Base-by-base conservation (phyloP, 352 stramenopile genomes). In the Phytophthora hybrid region DNA sequence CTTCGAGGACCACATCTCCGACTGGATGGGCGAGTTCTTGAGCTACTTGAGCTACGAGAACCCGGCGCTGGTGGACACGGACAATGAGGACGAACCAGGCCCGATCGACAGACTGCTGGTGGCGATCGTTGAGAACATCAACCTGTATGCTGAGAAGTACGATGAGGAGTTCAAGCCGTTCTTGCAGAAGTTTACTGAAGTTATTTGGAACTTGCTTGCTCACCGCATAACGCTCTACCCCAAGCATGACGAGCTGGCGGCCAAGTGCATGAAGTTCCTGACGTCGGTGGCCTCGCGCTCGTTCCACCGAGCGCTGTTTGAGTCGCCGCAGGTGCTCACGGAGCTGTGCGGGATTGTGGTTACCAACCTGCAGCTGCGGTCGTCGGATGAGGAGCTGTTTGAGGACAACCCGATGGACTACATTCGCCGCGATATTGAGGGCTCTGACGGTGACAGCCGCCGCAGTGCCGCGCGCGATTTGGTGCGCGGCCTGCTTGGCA, bases 341-440 rank as follows among this genome's bases (percentile, higher is more conserved):
- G 84, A 99, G 71, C 98, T 99, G 56, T 95, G 99, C 67, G 85
- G 96, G 11, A 99, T 99, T 77, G 97, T 99, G 9, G 96, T 99
- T 57, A 98, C 96, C 14, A 99, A 99, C 79, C 67, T 99, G 39
- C 95, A 93, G 66, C 89, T 99, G 63, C 93, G 98, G n/a, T 96
- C 99, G 51, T 92, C 84, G 11, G 92, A 97, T 59, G 98, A 99
- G 74, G 97, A 99, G 79, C 82, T 98, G 21, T 99, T 99, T 72
- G 98, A 99, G 74, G 98, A 99, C 77, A 98, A 99, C 78, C 97
- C 97, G 7, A 93, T 98, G 69, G 98, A 99, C 63, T 99, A 98
- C 82, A 99, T 99, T 73, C 86, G 97, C 26, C 93, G 91, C 1
- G 98, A 99, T 76, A 98, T 99, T 77, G 98, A 99, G 91, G 97